phyloP scores from a whole-genome alignment of 305 asterid species.

The Fraxinus albicans region DNA sequence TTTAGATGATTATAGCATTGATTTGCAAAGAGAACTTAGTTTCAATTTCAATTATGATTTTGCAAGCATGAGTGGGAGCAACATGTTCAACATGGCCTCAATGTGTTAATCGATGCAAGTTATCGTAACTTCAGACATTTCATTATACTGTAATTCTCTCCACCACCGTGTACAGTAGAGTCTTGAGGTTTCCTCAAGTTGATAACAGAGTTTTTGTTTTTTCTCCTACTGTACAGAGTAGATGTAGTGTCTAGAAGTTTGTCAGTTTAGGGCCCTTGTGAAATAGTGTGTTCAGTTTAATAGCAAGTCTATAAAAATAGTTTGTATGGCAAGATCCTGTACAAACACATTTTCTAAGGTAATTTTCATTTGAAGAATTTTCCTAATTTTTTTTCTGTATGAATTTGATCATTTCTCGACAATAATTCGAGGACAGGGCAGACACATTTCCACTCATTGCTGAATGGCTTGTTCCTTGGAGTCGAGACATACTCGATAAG shows the following conservation, averaged over 20 bases:
- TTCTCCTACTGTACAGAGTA: background rate
- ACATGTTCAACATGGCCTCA: background rate
- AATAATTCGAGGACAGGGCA: background rate
- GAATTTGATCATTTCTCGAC: background rate
- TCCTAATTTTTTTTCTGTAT: background rate
- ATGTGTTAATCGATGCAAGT: conserved; percentile 14
- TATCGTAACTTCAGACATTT: background rate
- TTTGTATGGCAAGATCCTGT: background rate
- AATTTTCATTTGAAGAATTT: background rate
- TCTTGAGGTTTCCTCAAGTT: background rate
- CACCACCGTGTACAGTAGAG: background rate
- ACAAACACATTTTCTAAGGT: background rate
- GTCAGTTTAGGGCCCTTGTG: background rate
- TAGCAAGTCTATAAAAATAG: background rate
- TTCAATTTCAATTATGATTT: background rate
- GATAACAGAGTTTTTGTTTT: background rate
- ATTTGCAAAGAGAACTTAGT: background rate
- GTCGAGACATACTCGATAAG: background rate
- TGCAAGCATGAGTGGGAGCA: background rate
- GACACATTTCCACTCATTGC: background rate
- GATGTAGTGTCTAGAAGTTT: background rate
- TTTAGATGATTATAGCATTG: background rate
- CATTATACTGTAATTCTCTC: background rate
- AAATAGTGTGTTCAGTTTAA: background rate
- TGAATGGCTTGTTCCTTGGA: background rate